Conservation (phyloP, 306 rosid genomes). For the Bauhinia variegata region DNA sequence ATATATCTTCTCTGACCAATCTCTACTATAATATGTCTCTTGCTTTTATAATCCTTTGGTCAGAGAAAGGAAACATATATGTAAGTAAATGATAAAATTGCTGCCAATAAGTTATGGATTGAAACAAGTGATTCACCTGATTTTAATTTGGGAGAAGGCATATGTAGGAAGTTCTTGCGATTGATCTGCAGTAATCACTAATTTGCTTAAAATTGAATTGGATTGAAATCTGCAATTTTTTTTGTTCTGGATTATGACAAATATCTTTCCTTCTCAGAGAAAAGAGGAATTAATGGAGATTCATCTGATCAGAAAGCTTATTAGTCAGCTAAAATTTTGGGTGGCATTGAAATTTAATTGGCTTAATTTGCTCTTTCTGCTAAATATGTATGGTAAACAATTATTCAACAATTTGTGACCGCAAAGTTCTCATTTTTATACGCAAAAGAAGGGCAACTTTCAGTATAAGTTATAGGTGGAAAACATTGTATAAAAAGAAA, state of each 20-base stretch:
- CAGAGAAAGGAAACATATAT: no score
- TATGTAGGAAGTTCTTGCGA: background rate
- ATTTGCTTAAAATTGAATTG: conserved; percentile 24
- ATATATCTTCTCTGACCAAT: no score
- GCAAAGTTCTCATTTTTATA: conserved; percentile 22
- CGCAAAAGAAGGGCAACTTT: conserved; percentile 23
- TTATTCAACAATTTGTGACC: conserved; percentile 32
- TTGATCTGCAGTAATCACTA: background rate
- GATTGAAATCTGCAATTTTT: background rate
- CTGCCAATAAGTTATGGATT: no score
- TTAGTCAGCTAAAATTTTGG: conserved; percentile 27
- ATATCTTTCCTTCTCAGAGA: conserved; percentile 32
- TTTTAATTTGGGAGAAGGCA: conserved; percentile 6
- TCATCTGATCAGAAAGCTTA: conserved; percentile 2
- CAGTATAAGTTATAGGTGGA: no score
- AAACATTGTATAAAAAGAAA: no score
- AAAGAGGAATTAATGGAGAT: conserved; percentile 21
- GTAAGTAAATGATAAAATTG: no score
- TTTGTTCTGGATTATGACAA: no score
- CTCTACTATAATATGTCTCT: no score
- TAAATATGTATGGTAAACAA: conserved; percentile 12
- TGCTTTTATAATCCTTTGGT: no score
- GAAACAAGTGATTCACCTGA: conserved; percentile 31
- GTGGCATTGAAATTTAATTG: no score
- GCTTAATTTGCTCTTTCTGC: no score